A percentile compares a stretch with the other conserved stretches of the same genome.
Conservation (phyloP, 176 grass and related monocot genomes). For the Aegilops longissima region DNA sequence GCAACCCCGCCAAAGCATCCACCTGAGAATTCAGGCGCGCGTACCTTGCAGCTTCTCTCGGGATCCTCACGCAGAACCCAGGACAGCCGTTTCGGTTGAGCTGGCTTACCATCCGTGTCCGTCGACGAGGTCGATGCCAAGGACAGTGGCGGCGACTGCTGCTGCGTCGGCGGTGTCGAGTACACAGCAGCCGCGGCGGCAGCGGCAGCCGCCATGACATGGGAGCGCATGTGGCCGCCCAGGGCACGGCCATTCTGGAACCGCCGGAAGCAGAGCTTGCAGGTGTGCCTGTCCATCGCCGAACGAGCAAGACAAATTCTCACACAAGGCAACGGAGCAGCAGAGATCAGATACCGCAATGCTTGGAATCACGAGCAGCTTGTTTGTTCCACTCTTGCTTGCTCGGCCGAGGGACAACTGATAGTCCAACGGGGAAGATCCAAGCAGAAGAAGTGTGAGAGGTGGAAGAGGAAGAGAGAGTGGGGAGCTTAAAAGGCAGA, state of each 20-base stretch:
- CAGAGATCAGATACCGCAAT: not conserved
- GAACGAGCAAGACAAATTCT: not conserved
- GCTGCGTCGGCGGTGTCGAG: not conserved
- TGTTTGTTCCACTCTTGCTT: conserved; percentile 19
- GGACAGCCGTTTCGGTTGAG: not conserved
- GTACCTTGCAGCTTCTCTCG: conserved; percentile 48
- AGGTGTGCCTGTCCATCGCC: conserved; percentile 77
- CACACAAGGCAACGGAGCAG: not conserved
- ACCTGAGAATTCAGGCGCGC: conserved; percentile 38
- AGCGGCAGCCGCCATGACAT: conserved; percentile 46
- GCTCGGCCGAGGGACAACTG: not conserved
- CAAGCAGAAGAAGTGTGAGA: conserved; percentile 25
- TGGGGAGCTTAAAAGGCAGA: conserved; percentile 53
- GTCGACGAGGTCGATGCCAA: conserved; percentile 49
- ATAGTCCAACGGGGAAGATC: conserved; percentile 15
- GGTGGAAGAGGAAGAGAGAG: not conserved
- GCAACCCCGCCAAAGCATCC: not conserved
- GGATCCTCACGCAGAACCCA: conserved; percentile 57
- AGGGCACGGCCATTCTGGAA: conserved; percentile 88
- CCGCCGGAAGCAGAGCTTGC: conserved; percentile 86
- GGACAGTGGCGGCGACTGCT: conserved; percentile 33
- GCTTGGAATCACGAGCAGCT: conserved; percentile 16
- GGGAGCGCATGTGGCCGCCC: conserved; percentile 98
- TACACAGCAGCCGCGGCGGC: not conserved
- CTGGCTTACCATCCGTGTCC: conserved; percentile 15